phyloP scores from a whole-genome alignment of 805 yeast genomes.

The Wickerhamiella nectarea region DNA sequence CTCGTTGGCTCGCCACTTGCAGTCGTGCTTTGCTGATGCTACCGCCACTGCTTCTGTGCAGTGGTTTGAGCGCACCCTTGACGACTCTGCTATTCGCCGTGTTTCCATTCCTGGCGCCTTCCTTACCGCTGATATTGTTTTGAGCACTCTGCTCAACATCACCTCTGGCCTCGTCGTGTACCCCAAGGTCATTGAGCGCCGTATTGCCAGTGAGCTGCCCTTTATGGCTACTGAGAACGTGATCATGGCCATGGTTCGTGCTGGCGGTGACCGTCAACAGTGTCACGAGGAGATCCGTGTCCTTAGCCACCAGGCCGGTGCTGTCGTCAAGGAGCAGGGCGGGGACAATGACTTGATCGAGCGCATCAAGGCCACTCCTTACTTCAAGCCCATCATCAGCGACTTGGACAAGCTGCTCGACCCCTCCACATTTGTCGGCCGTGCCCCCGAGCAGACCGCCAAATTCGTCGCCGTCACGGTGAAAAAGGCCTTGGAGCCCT shows the following conservation, averaged over 20 bases:
- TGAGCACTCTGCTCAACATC: constrained; percentile 80
- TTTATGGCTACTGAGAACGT: constrained; percentile 99
- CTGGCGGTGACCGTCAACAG: constrained; percentile 95
- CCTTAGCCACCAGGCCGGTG: constrained; percentile 91
- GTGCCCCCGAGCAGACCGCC: constrained; percentile 96
- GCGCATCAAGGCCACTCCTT: constrained; percentile 60
- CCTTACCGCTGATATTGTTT: constrained; percentile 84
- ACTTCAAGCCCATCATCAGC: constrained; percentile 78
- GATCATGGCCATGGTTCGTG: constrained; percentile 99
- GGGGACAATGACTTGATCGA: constrained; percentile 96
- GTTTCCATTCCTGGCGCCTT: constrained; percentile 94
- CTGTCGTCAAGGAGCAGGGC: constrained; percentile 94
- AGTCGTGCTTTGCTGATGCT: constrained; percentile 82
- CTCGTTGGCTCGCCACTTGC: constrained; percentile 92
- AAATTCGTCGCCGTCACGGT: constrained; percentile 81
- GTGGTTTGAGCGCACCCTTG: constrained; percentile 98
- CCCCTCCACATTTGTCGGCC: constrained; percentile 90
- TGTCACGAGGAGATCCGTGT: constrained; percentile 97
- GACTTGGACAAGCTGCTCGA: constrained; percentile 72
- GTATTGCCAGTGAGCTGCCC: constrained; percentile 88
- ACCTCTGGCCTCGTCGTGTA: constrained; percentile 93
- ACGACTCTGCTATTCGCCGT: constrained; percentile 96
- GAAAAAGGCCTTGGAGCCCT: constrained; percentile 63
- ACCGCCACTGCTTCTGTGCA: constrained; percentile 95
- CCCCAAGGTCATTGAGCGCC: constrained; percentile 96